Conservation (phyloP, 176 grass and related monocot species). For the Aechmea fasciata region DNA sequence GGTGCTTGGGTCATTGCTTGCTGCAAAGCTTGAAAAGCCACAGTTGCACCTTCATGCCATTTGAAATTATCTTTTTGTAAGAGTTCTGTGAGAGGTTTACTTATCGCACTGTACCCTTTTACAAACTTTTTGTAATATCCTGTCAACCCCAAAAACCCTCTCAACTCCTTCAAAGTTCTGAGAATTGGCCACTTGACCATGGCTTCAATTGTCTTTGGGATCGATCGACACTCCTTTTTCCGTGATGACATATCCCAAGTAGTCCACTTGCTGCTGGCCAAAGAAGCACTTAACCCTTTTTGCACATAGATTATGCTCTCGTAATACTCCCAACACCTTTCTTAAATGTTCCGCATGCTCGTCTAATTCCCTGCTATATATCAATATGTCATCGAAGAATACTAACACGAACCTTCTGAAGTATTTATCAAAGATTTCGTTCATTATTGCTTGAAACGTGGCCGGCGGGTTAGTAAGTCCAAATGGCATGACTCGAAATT, state of each 20-base stretch:
- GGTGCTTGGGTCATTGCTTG: too few species aligned
- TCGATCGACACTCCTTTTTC: too few species aligned
- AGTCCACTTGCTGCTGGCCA: neutral
- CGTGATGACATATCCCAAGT: neutral
- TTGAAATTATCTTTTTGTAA: too few species aligned
- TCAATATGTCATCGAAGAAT: neutral
- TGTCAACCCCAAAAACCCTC: too few species aligned
- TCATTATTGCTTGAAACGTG: neutral
- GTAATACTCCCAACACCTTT: neutral
- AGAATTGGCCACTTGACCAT: too few species aligned
- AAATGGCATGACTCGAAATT: neutral
- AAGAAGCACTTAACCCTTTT: neutral
- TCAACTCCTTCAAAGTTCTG: too few species aligned
- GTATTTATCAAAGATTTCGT: neutral
- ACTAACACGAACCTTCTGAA: neutral
- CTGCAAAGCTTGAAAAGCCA: too few species aligned
- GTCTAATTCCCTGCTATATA: neutral
- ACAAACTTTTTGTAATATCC: too few species aligned
- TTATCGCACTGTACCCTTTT: too few species aligned
- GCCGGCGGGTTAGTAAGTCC: neutral
- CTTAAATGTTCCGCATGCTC: neutral
- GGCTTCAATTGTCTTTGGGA: too few species aligned
- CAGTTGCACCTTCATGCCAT: too few species aligned
- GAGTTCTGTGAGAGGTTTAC: too few species aligned
- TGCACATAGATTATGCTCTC: neutral